Evolutionary conservation across 2,329 filamentous ascomycete genomes (phyloP), one percentile per base, ranked within the genome.

Genomic region (Elsinoe necatrix): DNA sequence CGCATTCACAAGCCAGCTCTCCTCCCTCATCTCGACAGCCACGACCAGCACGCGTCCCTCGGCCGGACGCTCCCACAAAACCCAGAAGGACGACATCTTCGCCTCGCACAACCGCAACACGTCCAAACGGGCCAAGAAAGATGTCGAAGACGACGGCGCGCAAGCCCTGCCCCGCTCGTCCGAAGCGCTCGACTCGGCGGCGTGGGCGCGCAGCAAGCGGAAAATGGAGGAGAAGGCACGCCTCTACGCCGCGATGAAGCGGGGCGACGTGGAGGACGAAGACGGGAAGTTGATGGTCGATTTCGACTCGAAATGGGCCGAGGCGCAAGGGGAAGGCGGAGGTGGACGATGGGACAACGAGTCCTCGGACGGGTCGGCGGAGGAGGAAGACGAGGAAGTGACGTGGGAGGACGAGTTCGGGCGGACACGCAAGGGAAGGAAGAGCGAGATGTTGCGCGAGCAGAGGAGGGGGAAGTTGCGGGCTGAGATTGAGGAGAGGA

Each of bases 341-440:
- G 70, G 70, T n/a, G 68, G 69, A 1, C 74, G 75, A 12, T 70
- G 61, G 43, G 68, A 71, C 20, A 70, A 71, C 4, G 65, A 63
- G 12, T 69, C 66, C 1, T 67, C 67, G 25, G 71, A 71, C 1
- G 72, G 73, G 2, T 70, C 63, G 6, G 65, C 65, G 18, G 73
- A 63, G 62, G 73, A 74, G 42, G 71, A 75, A 43, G 75, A 78
- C 23, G 85, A 90, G 55, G 70, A 87, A n/a, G 75, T 97, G 4
- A 91, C 96, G 63, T 95, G 89, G 68, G 80, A 86, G 54, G 93
- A 98, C 70, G 93, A 97, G 66, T 95, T 95, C 67, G 93, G 93
- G 1, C 85, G 93, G n/a, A 80, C 84, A 12, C 78, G 91, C 2
- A 82, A 75, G 42, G 87, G 86, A 16, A 92, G 88, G 0, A 80